Conservation (phyloP, 1,139 yeast species). For the Nakaseomyces delphensis region DNA sequence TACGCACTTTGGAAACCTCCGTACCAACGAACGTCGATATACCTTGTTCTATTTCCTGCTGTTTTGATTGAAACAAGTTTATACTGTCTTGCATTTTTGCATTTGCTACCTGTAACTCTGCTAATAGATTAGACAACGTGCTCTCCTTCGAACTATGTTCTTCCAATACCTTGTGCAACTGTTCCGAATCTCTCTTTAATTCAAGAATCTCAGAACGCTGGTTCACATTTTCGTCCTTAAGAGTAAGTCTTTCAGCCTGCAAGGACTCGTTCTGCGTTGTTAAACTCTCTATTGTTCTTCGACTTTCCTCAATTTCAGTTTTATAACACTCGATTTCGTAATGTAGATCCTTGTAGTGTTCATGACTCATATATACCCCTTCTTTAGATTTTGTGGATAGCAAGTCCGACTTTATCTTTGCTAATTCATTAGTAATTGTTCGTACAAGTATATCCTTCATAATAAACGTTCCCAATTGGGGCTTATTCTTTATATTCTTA, state of each 20-base stretch:
- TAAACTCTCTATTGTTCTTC: conserved; percentile 62
- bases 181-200: conserved; percentile 33
- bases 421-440: conserved; percentile 49
- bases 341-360: conserved; percentile 58
- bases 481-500: conserved; percentile 52
- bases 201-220: conserved; percentile 41
- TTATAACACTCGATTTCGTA: conserved; percentile 95
- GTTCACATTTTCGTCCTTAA: conserved; percentile 60
- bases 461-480: conserved; percentile 42
- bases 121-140: conserved; percentile 27
- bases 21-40: conserved; percentile 2
- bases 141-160: conserved; percentile 27
- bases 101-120: conserved; percentile 30
- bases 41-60: conserved; percentile 21
- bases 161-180: conserved; percentile 29
- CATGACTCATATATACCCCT: conserved; percentile 54
- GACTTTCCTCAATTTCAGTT: conserved; percentile 83
- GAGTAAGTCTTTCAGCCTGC: conserved; percentile 61
- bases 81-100: conserved; percentile 29
- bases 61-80: conserved; percentile 27
- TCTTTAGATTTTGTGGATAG: conserved; percentile 53
- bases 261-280: conserved; percentile 45
- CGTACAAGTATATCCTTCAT: conserved; percentile 48
- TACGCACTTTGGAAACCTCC: conserved; percentile 17
- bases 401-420: conserved; percentile 47